phyloP scores from a whole-genome alignment of 345 rosid genomes.

The Eucalyptus melliodora region DNA sequence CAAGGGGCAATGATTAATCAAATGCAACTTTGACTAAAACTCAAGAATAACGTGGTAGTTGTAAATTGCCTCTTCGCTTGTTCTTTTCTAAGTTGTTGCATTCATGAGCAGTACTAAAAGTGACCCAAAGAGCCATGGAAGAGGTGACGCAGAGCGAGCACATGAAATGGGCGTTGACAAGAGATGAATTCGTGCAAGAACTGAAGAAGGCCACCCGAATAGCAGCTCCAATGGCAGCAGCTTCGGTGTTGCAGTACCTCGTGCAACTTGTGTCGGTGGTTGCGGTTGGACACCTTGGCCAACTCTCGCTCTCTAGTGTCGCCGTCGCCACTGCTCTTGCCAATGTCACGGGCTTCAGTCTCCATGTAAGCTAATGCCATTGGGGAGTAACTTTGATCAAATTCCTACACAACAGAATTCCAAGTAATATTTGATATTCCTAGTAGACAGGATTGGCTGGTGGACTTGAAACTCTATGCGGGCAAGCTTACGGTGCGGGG shows the following conservation, averaged over 20 bases:
- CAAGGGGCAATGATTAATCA: background rate
- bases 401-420: background rate
- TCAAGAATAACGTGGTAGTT: background rate
- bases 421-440: background rate
- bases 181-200: background rate
- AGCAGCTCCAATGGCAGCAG: slow-evolving; percentile 12
- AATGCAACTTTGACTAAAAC: background rate
- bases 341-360: slow-evolving; percentile 11
- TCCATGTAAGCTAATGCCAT: background rate
- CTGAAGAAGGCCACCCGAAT: slow-evolving; percentile 1
- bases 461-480: slow-evolving; percentile 21
- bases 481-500: slow-evolving; percentile 21
- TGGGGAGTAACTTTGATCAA: background rate
- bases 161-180: background rate
- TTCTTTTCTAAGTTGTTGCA: background rate
- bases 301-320: slow-evolving; percentile 8
- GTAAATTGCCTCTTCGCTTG: background rate
- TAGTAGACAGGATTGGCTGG: slow-evolving; percentile 8
- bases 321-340: slow-evolving; percentile 14
- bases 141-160: background rate
- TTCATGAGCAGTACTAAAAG: background rate
- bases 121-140: background rate
- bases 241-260: slow-evolving; percentile 9
- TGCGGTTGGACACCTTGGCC: slow-evolving; percentile 8
- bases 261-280: slow-evolving; percentile 8